Conservation (phyloP, 2,329 filamentous ascomycete genomes). For the Alternaria panax region DNA sequence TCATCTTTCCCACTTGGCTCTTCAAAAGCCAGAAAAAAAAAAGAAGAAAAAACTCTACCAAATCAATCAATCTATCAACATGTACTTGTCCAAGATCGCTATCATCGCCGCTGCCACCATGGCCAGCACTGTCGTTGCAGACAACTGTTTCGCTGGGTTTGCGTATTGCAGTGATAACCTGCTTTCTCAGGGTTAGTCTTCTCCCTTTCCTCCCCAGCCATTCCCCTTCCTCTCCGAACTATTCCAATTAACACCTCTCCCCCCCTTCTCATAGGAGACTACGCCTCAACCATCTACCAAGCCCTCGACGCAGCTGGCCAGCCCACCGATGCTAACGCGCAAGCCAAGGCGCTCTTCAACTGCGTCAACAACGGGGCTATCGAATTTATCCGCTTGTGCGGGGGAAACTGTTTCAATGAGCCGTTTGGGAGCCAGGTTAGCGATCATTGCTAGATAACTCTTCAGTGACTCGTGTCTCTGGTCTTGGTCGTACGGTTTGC, state of each 20-base stretch:
- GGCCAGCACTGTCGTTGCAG: background rate
- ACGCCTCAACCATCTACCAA: constrained; percentile 1
- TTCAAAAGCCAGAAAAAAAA: no score
- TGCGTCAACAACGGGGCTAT: constrained; percentile 1
- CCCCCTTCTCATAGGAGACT: background rate
- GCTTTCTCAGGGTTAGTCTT: background rate
- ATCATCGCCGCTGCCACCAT: background rate
- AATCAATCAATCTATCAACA: background rate
- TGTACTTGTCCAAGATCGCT: constrained; percentile 2
- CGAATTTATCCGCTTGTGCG: background rate
- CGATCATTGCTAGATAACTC: constrained; percentile 4
- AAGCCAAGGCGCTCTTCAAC: constrained; percentile 1
- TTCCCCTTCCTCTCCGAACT: background rate
- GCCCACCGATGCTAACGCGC: background rate
- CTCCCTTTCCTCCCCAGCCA: background rate
- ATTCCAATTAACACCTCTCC: background rate
- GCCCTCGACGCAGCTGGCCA: background rate
- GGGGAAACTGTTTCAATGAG: background rate
- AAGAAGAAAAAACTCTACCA: background rate
- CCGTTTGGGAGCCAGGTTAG: constrained; percentile 3
- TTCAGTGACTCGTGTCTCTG: no score
- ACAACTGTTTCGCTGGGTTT: constrained; percentile 1
- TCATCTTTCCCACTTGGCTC: background rate
- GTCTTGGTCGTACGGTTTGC: no score
- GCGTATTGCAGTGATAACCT: constrained; percentile 2